Evolutionary conservation across 108 stramenopile species (phyloP), one percentile per base, ranked within the genome.

Genomic region (Skeletonema grethae): DNA sequence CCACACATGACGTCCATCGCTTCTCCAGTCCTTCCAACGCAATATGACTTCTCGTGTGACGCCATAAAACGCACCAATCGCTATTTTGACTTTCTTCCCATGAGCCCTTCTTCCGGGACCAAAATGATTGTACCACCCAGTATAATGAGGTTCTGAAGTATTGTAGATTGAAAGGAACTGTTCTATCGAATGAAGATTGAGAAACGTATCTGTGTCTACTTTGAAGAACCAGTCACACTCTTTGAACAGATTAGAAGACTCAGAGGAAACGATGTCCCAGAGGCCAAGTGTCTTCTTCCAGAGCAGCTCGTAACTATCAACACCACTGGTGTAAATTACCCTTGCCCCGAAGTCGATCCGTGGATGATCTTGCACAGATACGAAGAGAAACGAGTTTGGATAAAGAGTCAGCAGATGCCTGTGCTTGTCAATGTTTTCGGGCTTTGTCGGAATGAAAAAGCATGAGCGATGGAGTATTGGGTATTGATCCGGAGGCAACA

Each of bases 11-110:
- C 39, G 39, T 38, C 32, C 20, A 24, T 68, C 56, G 6, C 35
- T 7, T 18, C 57, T 30, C 67, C 67, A 68, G 10, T 13, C 29
- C 18, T 57, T 24, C 67, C 67, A 68, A 7, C 57, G 56, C 12
- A 38, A 12, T 10, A 68, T 36, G n/a, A 68, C 18, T 18, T 20
- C 32, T 38, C 56, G 32, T 4, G 67, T 36, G 36, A 68, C 56
- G 38, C 67, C 67, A 68, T 68, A 68, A 57, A 68, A 68, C 18
- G 67, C 28, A 34, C 67, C 67, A 57, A 68, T 57, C 8, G 56
- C 67, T 13, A 68, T 24, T 18, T 68, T 56, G 35, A 68, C 56
- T 57, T 36, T 68, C 41, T 57, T 46, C 16, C 32, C 35, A 18
- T 36, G 24, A 18, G 24, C 56, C 50, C 10, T 34, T 9, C 67